Conservation (phyloP, 2,329 filamentous ascomycete species). For the Calonectria montana region DNA sequence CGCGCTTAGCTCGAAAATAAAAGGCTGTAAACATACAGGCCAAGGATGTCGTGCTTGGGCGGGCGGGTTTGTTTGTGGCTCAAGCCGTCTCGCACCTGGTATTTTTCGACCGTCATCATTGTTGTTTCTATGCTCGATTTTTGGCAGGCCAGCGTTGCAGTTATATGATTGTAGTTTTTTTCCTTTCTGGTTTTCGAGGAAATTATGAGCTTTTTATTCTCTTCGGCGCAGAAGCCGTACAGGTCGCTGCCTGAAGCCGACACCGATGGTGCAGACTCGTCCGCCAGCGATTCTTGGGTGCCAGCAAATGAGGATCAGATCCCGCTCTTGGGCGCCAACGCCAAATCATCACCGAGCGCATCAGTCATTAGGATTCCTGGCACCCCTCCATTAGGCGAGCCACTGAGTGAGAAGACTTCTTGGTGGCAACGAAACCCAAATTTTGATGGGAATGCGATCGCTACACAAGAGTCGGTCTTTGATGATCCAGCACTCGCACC, state of each 20-base stretch:
- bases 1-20: neutral
- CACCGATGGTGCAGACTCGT: neutral
- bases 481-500: constrained; percentile 24
- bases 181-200: neutral
- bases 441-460: constrained; percentile 13
- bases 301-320: constrained; percentile 14
- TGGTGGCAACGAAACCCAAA: constrained; percentile 16
- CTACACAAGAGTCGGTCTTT: constrained; percentile 26
- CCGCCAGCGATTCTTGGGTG: neutral
- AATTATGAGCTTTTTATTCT: constrained; percentile 18
- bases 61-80: neutral
- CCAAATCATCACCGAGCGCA: constrained; percentile 1
- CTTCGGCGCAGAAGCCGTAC: neutral
- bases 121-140: neutral
- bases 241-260: neutral
- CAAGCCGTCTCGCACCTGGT: neutral
- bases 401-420: constrained; percentile 11
- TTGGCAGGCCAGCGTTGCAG: neutral
- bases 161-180: neutral
- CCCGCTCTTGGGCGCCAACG: constrained; percentile 7
- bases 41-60: constrained; percentile 8
- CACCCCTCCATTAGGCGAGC: constrained; percentile 4
- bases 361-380: neutral
- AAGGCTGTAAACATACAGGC: neutral
- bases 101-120: neutral